Evolutionary conservation across 352 stramenopile genomes (phyloP).

Genomic region (Phytophthora syringae): DNA sequence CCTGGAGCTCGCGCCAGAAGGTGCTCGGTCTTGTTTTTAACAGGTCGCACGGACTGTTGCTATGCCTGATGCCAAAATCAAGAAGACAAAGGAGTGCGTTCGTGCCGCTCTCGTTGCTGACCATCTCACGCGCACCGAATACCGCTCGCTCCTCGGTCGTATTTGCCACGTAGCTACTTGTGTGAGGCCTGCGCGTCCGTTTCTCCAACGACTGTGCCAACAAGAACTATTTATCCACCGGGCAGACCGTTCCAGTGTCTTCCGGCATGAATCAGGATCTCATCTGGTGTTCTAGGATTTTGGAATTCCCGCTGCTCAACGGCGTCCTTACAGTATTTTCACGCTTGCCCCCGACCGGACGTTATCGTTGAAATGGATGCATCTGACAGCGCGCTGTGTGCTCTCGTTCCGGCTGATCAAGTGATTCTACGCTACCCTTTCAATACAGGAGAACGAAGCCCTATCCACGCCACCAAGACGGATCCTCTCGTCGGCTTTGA

Average conservation of each 20-base stretch:
- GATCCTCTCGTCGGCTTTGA: slow-evolving; percentile 6
- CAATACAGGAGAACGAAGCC: no score
- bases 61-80: background rate
- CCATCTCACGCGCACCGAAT: no score
- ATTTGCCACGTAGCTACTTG: no score
- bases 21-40: background rate
- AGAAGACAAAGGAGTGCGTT: background rate
- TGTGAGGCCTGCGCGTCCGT: background rate
- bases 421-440: no score
- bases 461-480: no score
- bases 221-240: slow-evolving; percentile 3
- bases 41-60: background rate
- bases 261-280: slow-evolving; percentile 14
- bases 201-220: slow-evolving; percentile 13
- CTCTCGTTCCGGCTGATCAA: background rate
- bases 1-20: background rate
- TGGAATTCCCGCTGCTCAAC: slow-evolving; percentile 15
- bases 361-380: slow-evolving; percentile 22
- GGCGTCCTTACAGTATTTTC: slow-evolving; percentile 22
- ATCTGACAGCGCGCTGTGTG: slow-evolving; percentile 13
- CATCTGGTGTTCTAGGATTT: slow-evolving; percentile 19
- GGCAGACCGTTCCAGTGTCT: background rate
- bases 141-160: no score
- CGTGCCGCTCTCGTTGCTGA: background rate
- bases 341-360: background rate